Evolutionary conservation across 192 early-diverging fungal genomes (phyloP).

Genomic region (Gigaspora rosea): DNA sequence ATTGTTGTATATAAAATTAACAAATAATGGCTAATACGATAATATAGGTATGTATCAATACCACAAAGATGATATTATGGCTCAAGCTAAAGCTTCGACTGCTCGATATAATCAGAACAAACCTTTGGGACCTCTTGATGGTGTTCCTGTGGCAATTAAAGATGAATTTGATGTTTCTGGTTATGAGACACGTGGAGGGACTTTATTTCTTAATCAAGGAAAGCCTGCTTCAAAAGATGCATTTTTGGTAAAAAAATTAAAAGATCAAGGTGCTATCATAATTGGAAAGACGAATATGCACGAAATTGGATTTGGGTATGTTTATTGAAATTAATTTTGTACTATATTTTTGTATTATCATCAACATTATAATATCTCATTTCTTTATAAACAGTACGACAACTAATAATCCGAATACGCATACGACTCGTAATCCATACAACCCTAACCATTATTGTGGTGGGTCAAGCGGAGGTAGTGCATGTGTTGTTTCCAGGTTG

Average conservation of each 20-base stretch:
- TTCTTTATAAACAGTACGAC: slow-evolving; percentile 50
- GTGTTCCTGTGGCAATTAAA: slow-evolving; percentile 73
- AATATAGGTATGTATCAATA: slow-evolving; percentile 36
- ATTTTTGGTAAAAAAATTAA: slow-evolving; percentile 49
- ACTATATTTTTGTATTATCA: not conserved
- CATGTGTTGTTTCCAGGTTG: slow-evolving; percentile 47
- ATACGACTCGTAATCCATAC: slow-evolving; percentile 68
- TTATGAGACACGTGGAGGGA: slow-evolving; percentile 58
- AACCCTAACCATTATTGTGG: slow-evolving; percentile 58
- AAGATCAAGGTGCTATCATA: slow-evolving; percentile 63
- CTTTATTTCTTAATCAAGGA: slow-evolving; percentile 56
- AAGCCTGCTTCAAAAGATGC: slow-evolving; percentile 54
- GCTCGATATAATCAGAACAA: slow-evolving; percentile 49
- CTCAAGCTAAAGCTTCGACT: slow-evolving; percentile 59
- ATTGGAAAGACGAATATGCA: slow-evolving; percentile 74
- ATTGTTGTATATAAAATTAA: too few relatives aligned
- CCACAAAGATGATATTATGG: slow-evolving; percentile 40
- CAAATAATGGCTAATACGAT: too few relatives aligned
- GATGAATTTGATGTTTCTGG: slow-evolving; percentile 69
- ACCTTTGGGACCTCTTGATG: slow-evolving; percentile 67
- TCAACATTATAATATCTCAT: not conserved
- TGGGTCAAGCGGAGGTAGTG: slow-evolving; percentile 73
- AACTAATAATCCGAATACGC: slow-evolving; percentile 61
- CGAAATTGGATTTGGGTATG: slow-evolving; percentile 63
- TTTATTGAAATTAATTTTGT: not conserved